A percentile compares a stretch with the other conserved stretches of the same genome.
Conservation (phyloP, 2,329 filamentous ascomycete species). For the Thyridium curvatum region DNA sequence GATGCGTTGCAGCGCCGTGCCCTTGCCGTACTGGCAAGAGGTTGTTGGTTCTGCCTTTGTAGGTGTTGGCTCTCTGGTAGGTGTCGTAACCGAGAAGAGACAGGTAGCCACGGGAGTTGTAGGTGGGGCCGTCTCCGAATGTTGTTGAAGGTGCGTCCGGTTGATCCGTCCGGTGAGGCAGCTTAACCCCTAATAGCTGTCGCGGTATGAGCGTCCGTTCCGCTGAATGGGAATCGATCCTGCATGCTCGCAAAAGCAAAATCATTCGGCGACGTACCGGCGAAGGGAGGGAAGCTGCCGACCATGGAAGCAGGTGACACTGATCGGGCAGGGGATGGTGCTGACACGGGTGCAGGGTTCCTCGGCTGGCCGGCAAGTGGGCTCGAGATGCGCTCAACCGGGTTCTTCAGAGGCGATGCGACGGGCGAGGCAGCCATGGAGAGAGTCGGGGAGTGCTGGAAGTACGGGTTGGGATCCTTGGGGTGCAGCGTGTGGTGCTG, state of each 20-base stretch:
- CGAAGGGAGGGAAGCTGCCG: conserved; percentile 35
- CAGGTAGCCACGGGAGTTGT: no score
- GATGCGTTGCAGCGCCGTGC: no score
- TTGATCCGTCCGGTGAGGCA: not conserved
- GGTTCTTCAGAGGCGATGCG: conserved; percentile 21
- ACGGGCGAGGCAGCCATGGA: conserved; percentile 24
- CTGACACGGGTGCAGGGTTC: conserved; percentile 13
- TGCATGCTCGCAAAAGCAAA: conserved; percentile 33
- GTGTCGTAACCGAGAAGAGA: no score
- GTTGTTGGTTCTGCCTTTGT: no score
- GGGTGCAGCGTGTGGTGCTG: conserved; percentile 36
- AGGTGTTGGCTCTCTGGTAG: no score
- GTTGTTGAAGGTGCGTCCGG: no score
- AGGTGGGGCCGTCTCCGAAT: no score
- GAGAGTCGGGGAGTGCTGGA: conserved; percentile 20
- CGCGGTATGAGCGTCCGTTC: conserved; percentile 39
- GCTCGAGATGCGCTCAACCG: conserved; percentile 8
- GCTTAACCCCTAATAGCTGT: conserved; percentile 39
- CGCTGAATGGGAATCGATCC: conserved; percentile 42
- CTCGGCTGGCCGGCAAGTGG: conserved; percentile 17
- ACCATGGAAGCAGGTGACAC: conserved; percentile 38
- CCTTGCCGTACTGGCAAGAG: no score
- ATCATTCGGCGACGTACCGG: conserved; percentile 39
- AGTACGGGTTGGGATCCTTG: conserved; percentile 26
- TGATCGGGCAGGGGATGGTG: conserved; percentile 27